phyloP scores from a whole-genome alignment of 176 grass and related monocot species.

The Rhynchospora breviuscula region DNA sequence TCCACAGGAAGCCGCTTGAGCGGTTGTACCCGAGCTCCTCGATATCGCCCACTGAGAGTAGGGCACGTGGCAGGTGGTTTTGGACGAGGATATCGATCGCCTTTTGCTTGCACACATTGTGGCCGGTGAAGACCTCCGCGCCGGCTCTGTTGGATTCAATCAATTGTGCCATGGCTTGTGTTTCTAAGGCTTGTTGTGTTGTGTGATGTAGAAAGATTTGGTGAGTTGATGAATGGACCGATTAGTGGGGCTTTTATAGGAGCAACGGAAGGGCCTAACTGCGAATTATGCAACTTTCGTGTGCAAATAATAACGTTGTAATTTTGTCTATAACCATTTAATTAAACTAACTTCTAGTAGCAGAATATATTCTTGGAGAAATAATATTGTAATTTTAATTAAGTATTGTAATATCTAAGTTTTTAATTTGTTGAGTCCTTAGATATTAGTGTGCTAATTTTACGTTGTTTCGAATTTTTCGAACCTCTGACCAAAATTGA shows the following conservation, averaged over 20 bases:
- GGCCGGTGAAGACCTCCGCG: constrained; percentile 58
- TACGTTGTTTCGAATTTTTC: too few relatives aligned
- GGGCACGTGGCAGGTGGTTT: constrained; percentile 59
- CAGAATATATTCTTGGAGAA: too few relatives aligned
- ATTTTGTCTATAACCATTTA: too few relatives aligned
- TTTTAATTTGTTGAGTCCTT: too few relatives aligned
- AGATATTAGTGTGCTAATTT: too few relatives aligned
- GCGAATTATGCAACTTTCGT: background rate
- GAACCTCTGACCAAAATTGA: too few relatives aligned
- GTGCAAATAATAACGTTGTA: too few relatives aligned
- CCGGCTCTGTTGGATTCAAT: background rate
- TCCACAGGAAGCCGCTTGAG: constrained; percentile 77
- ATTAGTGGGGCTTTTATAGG: background rate
- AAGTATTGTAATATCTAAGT: too few relatives aligned
- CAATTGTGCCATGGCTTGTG: background rate
- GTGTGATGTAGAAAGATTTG: background rate
- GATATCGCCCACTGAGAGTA: constrained; percentile 67
- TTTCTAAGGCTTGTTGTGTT: background rate
- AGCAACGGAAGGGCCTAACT: background rate
- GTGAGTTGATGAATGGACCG: background rate
- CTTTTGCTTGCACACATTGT: constrained; percentile 72
- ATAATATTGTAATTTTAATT: too few relatives aligned
- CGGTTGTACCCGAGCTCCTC: constrained; percentile 60
- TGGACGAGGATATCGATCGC: constrained; percentile 56
- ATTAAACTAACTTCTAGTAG: too few relatives aligned